A percentile compares a stretch with the other conserved stretches of the same genome.
phyloP scores from a whole-genome alignment of 768 basidiomycete species.

The Boletus subcaerulescens region DNA sequence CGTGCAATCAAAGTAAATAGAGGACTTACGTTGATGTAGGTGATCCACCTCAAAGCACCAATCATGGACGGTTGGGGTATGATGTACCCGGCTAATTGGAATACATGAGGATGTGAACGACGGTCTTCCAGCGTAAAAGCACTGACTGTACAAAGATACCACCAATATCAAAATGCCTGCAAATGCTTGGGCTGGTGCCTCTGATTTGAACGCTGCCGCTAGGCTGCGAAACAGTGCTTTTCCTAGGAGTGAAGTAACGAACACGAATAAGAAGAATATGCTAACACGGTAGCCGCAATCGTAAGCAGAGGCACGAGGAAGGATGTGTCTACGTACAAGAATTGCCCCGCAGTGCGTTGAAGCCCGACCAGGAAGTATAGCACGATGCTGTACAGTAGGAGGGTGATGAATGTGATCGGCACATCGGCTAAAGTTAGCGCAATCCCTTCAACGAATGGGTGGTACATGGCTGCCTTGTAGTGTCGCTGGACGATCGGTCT shows the following conservation, averaged over 20 bases:
- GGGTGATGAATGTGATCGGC: slow-evolving; percentile 39
- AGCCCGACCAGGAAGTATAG: slow-evolving; percentile 63
- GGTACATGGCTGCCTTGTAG: slow-evolving; percentile 46
- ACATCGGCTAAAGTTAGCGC: slow-evolving; percentile 48
- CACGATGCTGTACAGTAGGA: slow-evolving; percentile 36
- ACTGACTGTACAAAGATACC: slow-evolving; percentile 47
- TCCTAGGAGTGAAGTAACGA: slow-evolving; percentile 60
- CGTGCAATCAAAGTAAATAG: slow-evolving; percentile 31
- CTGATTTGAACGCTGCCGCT: slow-evolving; percentile 55
- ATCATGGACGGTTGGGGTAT: slow-evolving; percentile 65
- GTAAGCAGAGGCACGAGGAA: slow-evolving; percentile 8
- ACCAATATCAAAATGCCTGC: slow-evolving; percentile 51
- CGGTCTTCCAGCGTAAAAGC: not conserved
- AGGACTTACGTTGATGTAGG: slow-evolving; percentile 52
- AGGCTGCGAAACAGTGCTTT: slow-evolving; percentile 73
- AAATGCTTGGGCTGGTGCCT: slow-evolving; percentile 61
- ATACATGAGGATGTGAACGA: not conserved
- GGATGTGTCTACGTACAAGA: slow-evolving; percentile 51
- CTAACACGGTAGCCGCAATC: slow-evolving; percentile 28
- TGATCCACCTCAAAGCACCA: slow-evolving; percentile 66
- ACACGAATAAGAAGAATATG: slow-evolving; percentile 56
- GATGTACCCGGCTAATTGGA: slow-evolving; percentile 43
- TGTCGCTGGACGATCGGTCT: slow-evolving; percentile 46
- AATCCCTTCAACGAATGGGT: slow-evolving; percentile 46
- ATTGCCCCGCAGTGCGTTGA: slow-evolving; percentile 53